Base-by-base conservation (phyloP, 2,329 filamentous ascomycete genomes). In the Talaromyces albobiverticillius region DNA sequence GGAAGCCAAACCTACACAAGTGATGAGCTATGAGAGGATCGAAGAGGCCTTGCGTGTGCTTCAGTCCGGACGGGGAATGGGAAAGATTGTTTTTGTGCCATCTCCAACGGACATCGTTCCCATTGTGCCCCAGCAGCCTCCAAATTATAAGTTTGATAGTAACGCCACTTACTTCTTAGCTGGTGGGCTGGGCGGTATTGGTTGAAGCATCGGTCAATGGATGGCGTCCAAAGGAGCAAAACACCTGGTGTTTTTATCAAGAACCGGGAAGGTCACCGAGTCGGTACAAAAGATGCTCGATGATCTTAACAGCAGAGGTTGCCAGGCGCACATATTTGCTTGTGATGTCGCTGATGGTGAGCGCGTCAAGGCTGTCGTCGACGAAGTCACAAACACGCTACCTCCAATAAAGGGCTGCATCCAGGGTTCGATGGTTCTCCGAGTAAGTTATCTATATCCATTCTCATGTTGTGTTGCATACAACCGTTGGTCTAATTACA, bases 401-500 rank as follows among this genome's bases (percentile, higher is more conserved):
- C 62, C 64, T 0, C 65, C 65, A 1, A 63, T 72, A 23, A 60
- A 57, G 23, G 71, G 71, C 2, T 64, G 64, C 22, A 64, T 73
- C 11, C 67, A 71, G 46, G 55, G 53, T 1, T 53, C 70, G 0
- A 68, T 70, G 64, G 63, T 68, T 2, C 50, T 68, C 3, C 43
- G 41, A 25, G 55, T 57, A 51, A 31, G 46, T 26, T 34, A 59
- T 45, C 42, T 34, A 31, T 29, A 5, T 34, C 31, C 13, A 14
- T 6, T 34, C 13, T 34, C 25, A 29, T 29, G 25, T 29, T 4
- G 9, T 29, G 5, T 29, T 29, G n/a, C n/a, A 4, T 29, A 4
- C 25, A 9, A 29, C 5, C 4, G 9, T 29, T 4, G 25, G 9
- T 29, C 25, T 29, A 29, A 29, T 9, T 9, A 29, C n/a, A 29